These are phyloP conservation scores for Amanita pseudoporphyria DNA, from an alignment of 768 basidiomycete species.

Conservation along the genomic window DNA sequence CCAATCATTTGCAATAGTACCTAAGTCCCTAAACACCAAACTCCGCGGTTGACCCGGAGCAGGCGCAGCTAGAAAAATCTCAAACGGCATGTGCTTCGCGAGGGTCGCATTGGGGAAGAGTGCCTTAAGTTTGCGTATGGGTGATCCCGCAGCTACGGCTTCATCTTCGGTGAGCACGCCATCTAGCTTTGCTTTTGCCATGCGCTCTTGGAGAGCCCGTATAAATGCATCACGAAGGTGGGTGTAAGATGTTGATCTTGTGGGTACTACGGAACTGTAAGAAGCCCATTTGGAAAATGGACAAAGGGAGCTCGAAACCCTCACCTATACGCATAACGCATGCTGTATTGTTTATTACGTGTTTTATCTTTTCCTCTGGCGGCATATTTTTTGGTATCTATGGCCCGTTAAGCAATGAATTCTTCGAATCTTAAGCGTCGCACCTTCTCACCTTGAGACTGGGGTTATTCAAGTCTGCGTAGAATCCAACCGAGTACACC, in stretches of 20 bases:
- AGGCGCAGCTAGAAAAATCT: conserved; percentile 58
- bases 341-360: conserved; percentile 56
- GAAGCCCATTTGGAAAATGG: neutral
- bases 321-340: conserved; percentile 70
- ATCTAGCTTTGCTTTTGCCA: conserved; percentile 40
- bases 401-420: neutral
- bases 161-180: conserved; percentile 50
- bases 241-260: conserved; percentile 63
- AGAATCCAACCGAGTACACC: conserved; percentile 88
- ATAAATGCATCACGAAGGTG: conserved; percentile 82
- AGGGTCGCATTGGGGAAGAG: conserved; percentile 66
- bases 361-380: conserved; percentile 59
- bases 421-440: neutral
- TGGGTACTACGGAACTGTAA: conserved; percentile 47
- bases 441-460: conserved; percentile 38
- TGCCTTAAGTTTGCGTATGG: conserved; percentile 64
- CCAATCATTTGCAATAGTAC: conserved; percentile 64
- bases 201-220: conserved; percentile 56
- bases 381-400: conserved; percentile 48
- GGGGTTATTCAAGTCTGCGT: conserved; percentile 69
- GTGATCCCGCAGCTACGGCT: conserved; percentile 45
- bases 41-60: conserved; percentile 38
- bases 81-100: conserved; percentile 56
- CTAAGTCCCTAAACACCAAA: conserved; percentile 63
- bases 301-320: conserved; percentile 9